Evolutionary conservation across 768 basidiomycete genomes (phyloP).

Genomic region (Strobilomyces confusus): DNA sequence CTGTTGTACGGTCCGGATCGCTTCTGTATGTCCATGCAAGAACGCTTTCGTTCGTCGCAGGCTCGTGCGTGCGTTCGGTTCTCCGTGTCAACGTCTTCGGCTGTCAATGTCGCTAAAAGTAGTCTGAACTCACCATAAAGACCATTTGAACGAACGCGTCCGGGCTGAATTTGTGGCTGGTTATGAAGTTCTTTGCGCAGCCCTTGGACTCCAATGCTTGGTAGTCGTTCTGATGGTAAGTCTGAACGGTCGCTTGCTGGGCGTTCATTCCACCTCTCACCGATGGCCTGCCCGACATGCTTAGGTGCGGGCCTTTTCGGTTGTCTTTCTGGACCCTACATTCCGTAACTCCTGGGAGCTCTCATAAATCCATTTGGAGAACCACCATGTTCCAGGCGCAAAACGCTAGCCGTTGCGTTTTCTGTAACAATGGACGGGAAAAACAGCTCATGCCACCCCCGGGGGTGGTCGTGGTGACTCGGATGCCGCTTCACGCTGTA

Average conservation of each 20-base stretch:
- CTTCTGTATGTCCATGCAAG: slow-evolving; percentile 92
- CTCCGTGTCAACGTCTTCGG: slow-evolving; percentile 47
- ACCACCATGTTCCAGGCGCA: slow-evolving; percentile 25
- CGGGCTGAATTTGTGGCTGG: slow-evolving; percentile 88
- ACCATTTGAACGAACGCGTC: slow-evolving; percentile 98
- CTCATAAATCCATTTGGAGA: slow-evolving; percentile 28
- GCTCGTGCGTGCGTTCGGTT: slow-evolving; percentile 94
- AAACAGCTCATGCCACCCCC: too few relatives aligned
- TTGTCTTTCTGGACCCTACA: too few relatives aligned
- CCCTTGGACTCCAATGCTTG: slow-evolving; percentile 91
- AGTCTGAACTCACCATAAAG: slow-evolving; percentile 75
- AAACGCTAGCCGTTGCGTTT: too few relatives aligned
- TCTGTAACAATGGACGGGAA: neutral
- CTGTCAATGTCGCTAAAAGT: too few relatives aligned
- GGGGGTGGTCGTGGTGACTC: neutral
- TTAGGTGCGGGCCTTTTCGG: too few relatives aligned
- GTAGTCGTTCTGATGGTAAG: slow-evolving; percentile 96
- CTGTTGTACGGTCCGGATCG: slow-evolving; percentile 85
- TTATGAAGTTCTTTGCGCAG: slow-evolving; percentile 94
- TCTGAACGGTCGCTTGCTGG: too few relatives aligned
- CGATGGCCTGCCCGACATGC: too few relatives aligned
- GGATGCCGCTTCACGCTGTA: slow-evolving; percentile 1
- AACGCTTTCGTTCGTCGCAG: slow-evolving; percentile 98
- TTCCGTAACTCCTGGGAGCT: too few relatives aligned
- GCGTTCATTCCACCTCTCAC: too few relatives aligned